Conservation (phyloP, 2,329 filamentous ascomycete species). For the Trichothecium roseum region DNA sequence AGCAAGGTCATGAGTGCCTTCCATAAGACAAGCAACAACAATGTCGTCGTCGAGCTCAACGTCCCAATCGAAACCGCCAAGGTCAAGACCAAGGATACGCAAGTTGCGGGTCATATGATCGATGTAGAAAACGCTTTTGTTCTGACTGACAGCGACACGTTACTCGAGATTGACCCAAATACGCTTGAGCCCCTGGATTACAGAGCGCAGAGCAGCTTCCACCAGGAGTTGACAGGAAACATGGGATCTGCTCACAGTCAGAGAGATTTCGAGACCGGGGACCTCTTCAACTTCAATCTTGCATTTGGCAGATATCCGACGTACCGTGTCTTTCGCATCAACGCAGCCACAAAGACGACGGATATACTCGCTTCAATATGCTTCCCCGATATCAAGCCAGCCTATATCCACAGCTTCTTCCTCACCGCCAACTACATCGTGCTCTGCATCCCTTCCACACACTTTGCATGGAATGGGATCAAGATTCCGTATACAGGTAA, state of each 20-base stretch:
- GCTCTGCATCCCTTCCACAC: slow-evolving; percentile 61
- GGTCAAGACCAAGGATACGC: slow-evolving; percentile 4
- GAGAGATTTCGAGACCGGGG: slow-evolving; percentile 60
- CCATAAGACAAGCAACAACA: slow-evolving; percentile 36
- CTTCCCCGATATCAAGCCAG: slow-evolving; percentile 36
- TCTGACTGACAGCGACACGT: slow-evolving; percentile 41
- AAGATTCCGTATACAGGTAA: slow-evolving; percentile 56
- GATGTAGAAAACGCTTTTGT: slow-evolving; percentile 39
- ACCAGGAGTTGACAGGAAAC: slow-evolving; percentile 58
- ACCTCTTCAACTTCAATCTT: slow-evolving; percentile 77
- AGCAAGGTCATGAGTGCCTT: slow-evolving; percentile 60
- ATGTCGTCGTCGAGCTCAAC: slow-evolving; percentile 56
- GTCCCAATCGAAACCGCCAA: slow-evolving; percentile 35
- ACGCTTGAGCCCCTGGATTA: slow-evolving; percentile 64
- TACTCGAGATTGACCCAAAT: slow-evolving; percentile 55
- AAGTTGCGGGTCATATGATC: slow-evolving; percentile 26
- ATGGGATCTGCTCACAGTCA: slow-evolving; percentile 63
- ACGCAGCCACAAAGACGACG: slow-evolving; percentile 51
- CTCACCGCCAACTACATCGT: slow-evolving; percentile 61
- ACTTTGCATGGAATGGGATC: slow-evolving; percentile 46
- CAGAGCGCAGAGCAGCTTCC: slow-evolving; percentile 48
- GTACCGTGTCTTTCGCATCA: slow-evolving; percentile 62
- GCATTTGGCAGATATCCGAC: slow-evolving; percentile 42
- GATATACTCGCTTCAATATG: slow-evolving; percentile 60
- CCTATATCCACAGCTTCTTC: slow-evolving; percentile 80